Evolutionary conservation across 2,329 filamentous ascomycete genomes (phyloP).

Genomic region (Lomentospora prolificans): DNA sequence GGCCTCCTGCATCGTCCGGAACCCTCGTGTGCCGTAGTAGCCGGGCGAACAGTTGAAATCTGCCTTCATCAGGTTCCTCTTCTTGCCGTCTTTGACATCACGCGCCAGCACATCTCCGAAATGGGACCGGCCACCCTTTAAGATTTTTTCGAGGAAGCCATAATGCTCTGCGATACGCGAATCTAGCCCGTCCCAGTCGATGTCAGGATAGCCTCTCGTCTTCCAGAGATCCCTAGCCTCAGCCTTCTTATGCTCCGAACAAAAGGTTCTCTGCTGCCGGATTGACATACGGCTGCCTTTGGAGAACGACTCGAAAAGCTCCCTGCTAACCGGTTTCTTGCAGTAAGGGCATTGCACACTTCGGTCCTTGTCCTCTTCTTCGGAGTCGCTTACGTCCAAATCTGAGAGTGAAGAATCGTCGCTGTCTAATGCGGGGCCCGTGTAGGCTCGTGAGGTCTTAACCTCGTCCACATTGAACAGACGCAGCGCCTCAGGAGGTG

Average conservation of each 20-base stretch:
- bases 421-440: background rate
- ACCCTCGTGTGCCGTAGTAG: conserved; percentile 73
- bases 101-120: conserved; percentile 49
- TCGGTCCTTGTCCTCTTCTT: conserved; percentile 4
- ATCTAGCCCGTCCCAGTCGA: conserved; percentile 58
- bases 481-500: background rate
- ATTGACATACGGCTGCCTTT: conserved; percentile 40
- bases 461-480: background rate
- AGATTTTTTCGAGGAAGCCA: conserved; percentile 43
- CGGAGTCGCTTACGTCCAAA: conserved; percentile 6
- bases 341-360: conserved; percentile 56
- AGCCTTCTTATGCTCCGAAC: conserved; percentile 48
- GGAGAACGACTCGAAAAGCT: conserved; percentile 43
- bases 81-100: conserved; percentile 46
- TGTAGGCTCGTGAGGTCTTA: background rate
- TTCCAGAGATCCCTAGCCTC: conserved; percentile 39
- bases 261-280: conserved; percentile 52
- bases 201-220: conserved; percentile 54
- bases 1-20: conserved; percentile 60
- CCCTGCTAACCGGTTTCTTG: conserved; percentile 44
- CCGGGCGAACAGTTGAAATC: conserved; percentile 56
- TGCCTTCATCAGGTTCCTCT: conserved; percentile 49
- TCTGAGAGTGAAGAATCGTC: conserved; percentile 9
- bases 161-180: conserved; percentile 48
- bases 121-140: conserved; percentile 50